Base-by-base conservation (phyloP, 805 yeast species). In the Lipomyces orientalis region DNA sequence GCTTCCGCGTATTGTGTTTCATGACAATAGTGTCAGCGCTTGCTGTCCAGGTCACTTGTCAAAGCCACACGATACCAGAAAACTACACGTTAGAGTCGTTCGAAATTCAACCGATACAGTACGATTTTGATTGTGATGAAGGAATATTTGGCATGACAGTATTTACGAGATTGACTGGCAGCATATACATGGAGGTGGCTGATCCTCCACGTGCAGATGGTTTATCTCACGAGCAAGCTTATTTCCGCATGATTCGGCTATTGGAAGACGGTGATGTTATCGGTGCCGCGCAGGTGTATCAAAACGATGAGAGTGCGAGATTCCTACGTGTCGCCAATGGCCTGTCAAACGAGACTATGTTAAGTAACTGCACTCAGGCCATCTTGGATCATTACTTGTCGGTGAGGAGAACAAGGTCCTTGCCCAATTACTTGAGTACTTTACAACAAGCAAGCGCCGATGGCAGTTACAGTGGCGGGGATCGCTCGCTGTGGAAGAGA, bases 1-100 rank as follows among this genome's bases (percentile, higher is more conserved):
- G 46, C 46, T 14, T 39, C 19, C 46, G 19, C 14, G 46, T 39
- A 16, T 4, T 39, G 46, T 39, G 46, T 12, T 39, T 39, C 46
- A 16, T 39, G 46, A 39, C 46, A 39, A 39, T 39, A 39, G 46
- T 39, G 46, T 39, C 46, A 39, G 46, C 46, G 46, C 46, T 39
- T 39, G 46, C 46, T 39, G 46, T 39, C 46, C 46, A 39, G 46
- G 46, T 39, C 46, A 39, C 46, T 39, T 39, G 46, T 39, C 46
- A 39, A 39, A 25, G 14, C 46, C 19, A 39, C 46, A 39, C 46
- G n/a, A 14, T 39, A 39, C 46, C 46, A 5, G 46, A 39, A 12
- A 39, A 39, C 46, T 14, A 12, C 46, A 39, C 19, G 4, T 16
- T 39, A 14, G 46, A 39, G 19, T 39, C 46, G 46, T 39, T 39